A percentile compares a stretch with the other conserved stretches of the same genome.
Conservation (phyloP, 2,329 filamentous ascomycete genomes). For the Helminthosporium solani region DNA sequence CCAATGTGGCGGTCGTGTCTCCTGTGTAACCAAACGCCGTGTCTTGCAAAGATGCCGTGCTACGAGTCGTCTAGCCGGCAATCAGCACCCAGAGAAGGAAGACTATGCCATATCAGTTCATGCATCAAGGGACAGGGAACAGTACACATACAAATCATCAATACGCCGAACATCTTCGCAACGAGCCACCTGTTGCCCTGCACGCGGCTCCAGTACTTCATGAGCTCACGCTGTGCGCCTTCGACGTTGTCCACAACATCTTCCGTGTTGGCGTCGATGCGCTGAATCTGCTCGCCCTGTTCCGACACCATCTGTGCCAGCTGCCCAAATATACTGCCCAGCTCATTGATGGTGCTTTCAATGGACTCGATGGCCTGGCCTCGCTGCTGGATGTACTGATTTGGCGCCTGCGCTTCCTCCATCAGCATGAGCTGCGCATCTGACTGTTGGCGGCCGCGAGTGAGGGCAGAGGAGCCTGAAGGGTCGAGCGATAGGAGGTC, state of each 20-base stretch:
- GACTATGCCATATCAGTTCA: constrained; percentile 28
- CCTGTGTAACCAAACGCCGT: constrained; percentile 25
- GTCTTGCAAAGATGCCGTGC: constrained; percentile 12
- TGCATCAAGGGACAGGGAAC: neutral
- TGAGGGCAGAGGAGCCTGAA: constrained; percentile 48
- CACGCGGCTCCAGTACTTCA: constrained; percentile 96
- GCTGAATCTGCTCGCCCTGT: constrained; percentile 95
- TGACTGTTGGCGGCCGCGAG: constrained; percentile 57
- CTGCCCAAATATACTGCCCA: constrained; percentile 91
- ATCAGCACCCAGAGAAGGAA: constrained; percentile 67
- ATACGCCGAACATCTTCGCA: constrained; percentile 77
- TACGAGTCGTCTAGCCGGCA: constrained; percentile 48
- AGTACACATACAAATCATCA: constrained; percentile 76
- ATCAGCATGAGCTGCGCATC: constrained; percentile 84
- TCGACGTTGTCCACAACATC: constrained; percentile 98
- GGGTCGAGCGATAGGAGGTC: constrained; percentile 86
- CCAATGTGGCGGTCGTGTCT: constrained; percentile 8
- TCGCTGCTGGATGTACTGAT: constrained; percentile 88
- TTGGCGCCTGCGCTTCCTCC: constrained; percentile 85
- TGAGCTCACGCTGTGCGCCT: constrained; percentile 87
- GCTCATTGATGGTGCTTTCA: constrained; percentile 88
- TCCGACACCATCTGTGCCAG: constrained; percentile 95
- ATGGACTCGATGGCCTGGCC: constrained; percentile 97
- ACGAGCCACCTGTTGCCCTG: constrained; percentile 95
- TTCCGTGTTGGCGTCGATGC: constrained; percentile 96